Base-by-base conservation (phyloP, 768 basidiomycete genomes). In the Naganishia kalamii region DNA sequence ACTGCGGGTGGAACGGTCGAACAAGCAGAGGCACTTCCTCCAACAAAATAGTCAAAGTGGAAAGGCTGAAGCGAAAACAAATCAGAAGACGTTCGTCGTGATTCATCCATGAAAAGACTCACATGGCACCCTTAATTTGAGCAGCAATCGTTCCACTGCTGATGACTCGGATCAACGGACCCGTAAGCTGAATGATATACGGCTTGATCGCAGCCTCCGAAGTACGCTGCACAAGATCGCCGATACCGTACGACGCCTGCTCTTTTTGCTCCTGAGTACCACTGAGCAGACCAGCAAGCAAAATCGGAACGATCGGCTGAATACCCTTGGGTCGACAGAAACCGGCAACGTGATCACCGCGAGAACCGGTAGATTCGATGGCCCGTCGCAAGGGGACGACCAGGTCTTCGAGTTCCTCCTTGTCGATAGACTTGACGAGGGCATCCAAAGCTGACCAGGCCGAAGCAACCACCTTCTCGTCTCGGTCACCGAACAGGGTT, bases 1-100 rank as follows among this genome's bases (percentile, higher is more conserved):
- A 80, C 72, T 98, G 96, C 1, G 94, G 96, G 84, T 97, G 97
- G 86, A 98, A 98, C 2, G 94, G 94, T 77, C 89, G 90, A 70
- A 98, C 91, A 70, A 94, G 89, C 3, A 83, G 81, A 0, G 93
- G 92, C 25, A 96, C 92, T 48, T 85, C 83, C 68, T 86, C 85
- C 46, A 98, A 81, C 85, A 97, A 90, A 23, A 86, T 85, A 0
- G 86, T 85, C 54, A 99, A 83, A 5, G 93, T 90, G 35, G 84
- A 84, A 32, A 99, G 83, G 70, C 78, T 79, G 57, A 0, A 37
- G 47, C 17, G 29, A 27, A 23, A 47, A 37, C 32, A 23, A 50
- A 19, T 37, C 27, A 47, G n/a, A 25, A 11, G 27, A 21, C 32
- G 54, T 17, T 25, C 7, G 32, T 32, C 23, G 41, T 37, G 5